Percentiles rank a stretch among this genome's conserved stretches.
phyloP scores from a whole-genome alignment of 176 grass and related monocot species.

The Avena sativa region DNA sequence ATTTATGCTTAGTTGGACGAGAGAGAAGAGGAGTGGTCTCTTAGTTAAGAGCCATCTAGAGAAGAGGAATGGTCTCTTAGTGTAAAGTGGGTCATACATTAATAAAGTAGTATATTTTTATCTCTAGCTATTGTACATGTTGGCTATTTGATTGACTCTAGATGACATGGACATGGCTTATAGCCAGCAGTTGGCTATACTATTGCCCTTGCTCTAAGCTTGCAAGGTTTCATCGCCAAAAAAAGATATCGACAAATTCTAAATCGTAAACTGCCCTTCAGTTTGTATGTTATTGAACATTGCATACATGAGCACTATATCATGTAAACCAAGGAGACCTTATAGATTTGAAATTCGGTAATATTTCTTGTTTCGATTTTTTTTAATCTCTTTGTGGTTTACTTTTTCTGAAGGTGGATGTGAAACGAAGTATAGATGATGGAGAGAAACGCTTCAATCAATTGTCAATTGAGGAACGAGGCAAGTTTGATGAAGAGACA shows the following conservation, averaged over 20 bases:
- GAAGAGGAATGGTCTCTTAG: no score
- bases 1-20: no score
- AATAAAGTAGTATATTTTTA: no score
- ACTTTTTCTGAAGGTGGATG: conserved; percentile 75
- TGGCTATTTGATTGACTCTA: no score
- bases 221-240: neutral
- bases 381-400: conserved; percentile 21
- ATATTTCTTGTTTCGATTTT: conserved; percentile 26
- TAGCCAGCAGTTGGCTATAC: no score
- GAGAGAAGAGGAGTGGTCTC: no score
- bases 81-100: no score
- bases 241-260: neutral
- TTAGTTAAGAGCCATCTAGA: no score
- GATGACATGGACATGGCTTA: no score
- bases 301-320: neutral
- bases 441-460: conserved; percentile 98
- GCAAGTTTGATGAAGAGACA: conserved; percentile 99
- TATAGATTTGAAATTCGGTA: neutral
- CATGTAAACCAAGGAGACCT: neutral
- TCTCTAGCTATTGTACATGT: no score
- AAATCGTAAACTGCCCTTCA: neutral
- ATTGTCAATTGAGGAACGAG: conserved; percentile 96
- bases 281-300: neutral
- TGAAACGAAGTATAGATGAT: conserved; percentile 85
- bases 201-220: neutral